Base-by-base conservation (phyloP, 2,329 filamentous ascomycete genomes). In the Phyllosticta citrichinensis region DNA sequence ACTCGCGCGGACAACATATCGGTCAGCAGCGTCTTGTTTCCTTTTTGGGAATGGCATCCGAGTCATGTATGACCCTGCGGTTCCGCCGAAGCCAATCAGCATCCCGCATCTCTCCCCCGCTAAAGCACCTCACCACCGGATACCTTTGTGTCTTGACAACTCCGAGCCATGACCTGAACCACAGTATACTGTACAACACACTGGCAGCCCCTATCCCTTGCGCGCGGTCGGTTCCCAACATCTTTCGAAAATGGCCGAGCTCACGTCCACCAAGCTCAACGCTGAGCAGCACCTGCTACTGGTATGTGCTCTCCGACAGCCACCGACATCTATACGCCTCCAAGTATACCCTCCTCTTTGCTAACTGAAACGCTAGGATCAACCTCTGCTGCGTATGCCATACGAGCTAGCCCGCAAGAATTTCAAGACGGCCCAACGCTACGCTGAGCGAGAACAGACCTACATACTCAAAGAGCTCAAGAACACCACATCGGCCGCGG, bases 321-420 rank as follows among this genome's bases (percentile, higher is more conserved):
- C 33, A 57, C 57, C 55, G 27, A 22, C 58, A 52, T 33, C 47
- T 53, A 50, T 27, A 52, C 57, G 57, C 52, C 56, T 27, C 47
- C 33, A 55, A 60, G 53, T 58, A 54, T 52, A 62, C 55, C 40
- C 14, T 47, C 40, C 40, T 47, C 40, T 47, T 47, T 47, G 40
- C 40, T 61, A n/a, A 25, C 63, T 66, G 51, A 60, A 56, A 58
- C 47, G 68, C 56, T 65, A 93, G 91, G 94, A 99, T 71, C 93
- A 97, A 82, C 88, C 93, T 3, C 88, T 97, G 66, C 85, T 99
- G 66, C 91, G 92, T 35, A 85, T 97, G 22, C 94, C 94, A 19
- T 88, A 93, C 75, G 94, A 97, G 73, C 87, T 97, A 62, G 86
- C 95, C 22, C 88, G 91, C 61, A 93, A 94, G 73, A 97, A 96